Conservation (phyloP, 1,284 basidiomycete genomes). For the Trametes versicolor region DNA sequence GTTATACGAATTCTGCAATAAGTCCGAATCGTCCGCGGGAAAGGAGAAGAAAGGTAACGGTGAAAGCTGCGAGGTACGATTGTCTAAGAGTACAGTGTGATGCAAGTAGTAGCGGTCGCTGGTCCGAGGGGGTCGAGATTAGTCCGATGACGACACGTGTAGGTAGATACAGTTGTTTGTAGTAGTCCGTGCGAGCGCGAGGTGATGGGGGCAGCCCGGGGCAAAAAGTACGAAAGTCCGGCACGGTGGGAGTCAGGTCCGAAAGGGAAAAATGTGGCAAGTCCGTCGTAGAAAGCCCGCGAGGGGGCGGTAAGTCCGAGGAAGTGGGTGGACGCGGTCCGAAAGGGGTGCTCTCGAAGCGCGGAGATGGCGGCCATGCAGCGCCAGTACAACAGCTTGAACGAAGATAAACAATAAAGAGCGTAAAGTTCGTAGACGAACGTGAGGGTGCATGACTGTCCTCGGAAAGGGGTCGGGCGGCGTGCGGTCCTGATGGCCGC, state of each 20-base stretch:
- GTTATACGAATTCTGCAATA: constrained; percentile 31
- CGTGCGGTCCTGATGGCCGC: constrained; percentile 6
- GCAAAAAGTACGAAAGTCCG: constrained; percentile 20
- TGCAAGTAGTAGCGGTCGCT: constrained; percentile 26
- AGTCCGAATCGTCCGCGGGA: constrained; percentile 31
- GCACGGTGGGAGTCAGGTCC: constrained; percentile 25
- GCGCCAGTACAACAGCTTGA: constrained; percentile 32
- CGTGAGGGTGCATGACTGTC: constrained; percentile 35
- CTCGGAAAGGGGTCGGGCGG: constrained; percentile 8
- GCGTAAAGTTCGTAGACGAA: constrained; percentile 38
- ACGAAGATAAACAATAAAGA: constrained; percentile 21
- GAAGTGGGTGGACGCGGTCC: constrained; percentile 26
- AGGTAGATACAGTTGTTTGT: constrained; percentile 33
- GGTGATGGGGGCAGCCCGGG: constrained; percentile 10
- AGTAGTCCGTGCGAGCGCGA: constrained; percentile 25
- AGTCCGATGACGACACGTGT: constrained; percentile 21
- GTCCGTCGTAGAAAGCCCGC: constrained; percentile 29
- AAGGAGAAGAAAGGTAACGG: constrained; percentile 14
- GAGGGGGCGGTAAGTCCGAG: constrained; percentile 24
- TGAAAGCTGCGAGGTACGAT: constrained; percentile 28
- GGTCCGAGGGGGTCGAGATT: constrained; percentile 19
- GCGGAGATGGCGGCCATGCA: constrained; percentile 30
- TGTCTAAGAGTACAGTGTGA: constrained; percentile 37
- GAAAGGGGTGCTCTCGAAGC: constrained; percentile 33
- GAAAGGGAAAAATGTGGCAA: constrained; percentile 14